These are phyloP conservation scores for Porphyrellus cyaneotinctus DNA, from an alignment of 768 basidiomycete genomes.

Conservation along the genomic window DNA sequence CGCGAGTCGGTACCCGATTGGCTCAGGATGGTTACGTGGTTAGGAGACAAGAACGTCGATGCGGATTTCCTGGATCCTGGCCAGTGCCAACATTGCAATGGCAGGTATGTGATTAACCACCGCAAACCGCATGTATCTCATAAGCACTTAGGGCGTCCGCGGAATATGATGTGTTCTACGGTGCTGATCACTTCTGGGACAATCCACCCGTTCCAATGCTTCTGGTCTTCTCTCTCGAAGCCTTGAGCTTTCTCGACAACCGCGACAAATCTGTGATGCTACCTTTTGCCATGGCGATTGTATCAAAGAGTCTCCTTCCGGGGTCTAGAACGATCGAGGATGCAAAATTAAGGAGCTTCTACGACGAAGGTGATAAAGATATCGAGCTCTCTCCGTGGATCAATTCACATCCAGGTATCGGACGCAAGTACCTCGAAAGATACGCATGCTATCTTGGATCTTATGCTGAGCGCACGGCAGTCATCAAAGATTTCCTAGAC, in stretches of 20 bases:
- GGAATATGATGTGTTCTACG: neutral
- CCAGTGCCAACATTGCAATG: neutral
- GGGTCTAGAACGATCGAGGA: neutral
- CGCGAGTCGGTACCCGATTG: neutral
- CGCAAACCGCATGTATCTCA: neutral
- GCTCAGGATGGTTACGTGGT: slow-evolving; percentile 1
- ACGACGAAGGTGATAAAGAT: neutral
- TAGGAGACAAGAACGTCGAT: neutral
- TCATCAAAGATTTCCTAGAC: neutral
- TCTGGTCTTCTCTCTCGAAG: neutral
- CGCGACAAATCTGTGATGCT: neutral
- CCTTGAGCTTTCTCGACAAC: neutral
- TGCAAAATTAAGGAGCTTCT: neutral
- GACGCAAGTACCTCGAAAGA: neutral
- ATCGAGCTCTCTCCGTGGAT: slow-evolving; percentile 1
- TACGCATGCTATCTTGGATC: neutral
- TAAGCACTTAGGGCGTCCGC: neutral
- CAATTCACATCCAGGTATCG: neutral
- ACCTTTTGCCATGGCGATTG: neutral
- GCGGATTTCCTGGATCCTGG: neutral
- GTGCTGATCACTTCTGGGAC: neutral
- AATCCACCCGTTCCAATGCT: neutral
- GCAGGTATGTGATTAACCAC: neutral
- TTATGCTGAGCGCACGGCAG: neutral
- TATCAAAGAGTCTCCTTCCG: neutral